These are phyloP conservation scores for Cunninghamia lanceolata DNA, from an alignment of 75 land plant genomes.

Conservation along the genomic window DNA sequence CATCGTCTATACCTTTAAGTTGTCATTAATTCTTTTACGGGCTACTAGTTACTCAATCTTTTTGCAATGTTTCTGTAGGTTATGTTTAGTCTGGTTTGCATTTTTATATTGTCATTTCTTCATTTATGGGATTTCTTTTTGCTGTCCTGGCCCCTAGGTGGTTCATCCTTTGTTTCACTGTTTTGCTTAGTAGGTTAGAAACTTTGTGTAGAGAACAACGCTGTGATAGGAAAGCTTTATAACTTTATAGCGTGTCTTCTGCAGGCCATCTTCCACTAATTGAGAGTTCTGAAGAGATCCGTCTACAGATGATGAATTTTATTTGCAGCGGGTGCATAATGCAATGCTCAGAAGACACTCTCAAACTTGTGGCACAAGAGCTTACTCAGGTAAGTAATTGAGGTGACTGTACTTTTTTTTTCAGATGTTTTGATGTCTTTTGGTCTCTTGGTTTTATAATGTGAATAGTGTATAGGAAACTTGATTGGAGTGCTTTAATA, in stretches of 20 bases:
- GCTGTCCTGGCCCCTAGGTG: not conserved
- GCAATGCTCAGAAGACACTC: constrained; percentile 22
- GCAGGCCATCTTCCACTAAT: constrained; percentile 38
- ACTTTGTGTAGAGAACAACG: not conserved
- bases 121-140: not conserved
- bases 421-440: not conserved
- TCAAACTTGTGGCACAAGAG: not conserved
- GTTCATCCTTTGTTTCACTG: not conserved
- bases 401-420: not conserved
- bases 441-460: not conserved
- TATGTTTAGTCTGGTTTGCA: not conserved
- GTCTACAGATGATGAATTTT: constrained; percentile 25
- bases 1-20: not conserved
- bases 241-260: not conserved
- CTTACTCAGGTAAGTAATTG: constrained; percentile 13
- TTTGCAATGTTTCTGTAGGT: not conserved
- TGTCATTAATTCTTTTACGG: not conserved
- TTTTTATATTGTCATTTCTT: not conserved
- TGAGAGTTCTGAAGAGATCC: constrained; percentile 40
- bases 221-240: not conserved
- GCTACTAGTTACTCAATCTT: not conserved
- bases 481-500: not conserved
- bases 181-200: not conserved
- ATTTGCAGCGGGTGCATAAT: constrained; percentile 9
- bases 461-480: not conserved